phyloP scores from a whole-genome alignment of 2,329 filamentous ascomycete species.

The Ophiobolus disseminans region DNA sequence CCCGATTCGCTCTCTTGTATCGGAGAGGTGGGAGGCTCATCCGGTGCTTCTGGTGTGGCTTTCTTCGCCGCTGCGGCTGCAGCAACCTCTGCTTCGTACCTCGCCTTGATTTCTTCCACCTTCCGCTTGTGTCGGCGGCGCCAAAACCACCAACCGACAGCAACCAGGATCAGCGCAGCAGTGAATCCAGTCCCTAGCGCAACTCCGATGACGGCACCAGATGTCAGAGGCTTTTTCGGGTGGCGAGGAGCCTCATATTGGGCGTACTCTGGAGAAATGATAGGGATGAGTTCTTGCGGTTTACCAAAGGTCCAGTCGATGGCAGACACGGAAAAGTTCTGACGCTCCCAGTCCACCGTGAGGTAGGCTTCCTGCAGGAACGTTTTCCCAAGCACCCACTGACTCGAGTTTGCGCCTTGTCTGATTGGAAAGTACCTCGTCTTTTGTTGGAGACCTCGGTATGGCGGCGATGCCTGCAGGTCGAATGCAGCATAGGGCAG shows the following conservation, averaged over 20 bases:
- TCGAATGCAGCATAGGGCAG: slow-evolving; percentile 61
- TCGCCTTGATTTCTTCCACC: slow-evolving; percentile 29
- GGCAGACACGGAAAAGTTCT: slow-evolving; percentile 56
- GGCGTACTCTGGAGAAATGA: slow-evolving; percentile 39
- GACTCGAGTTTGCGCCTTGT: slow-evolving; percentile 59
- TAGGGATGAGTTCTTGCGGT: slow-evolving; percentile 38
- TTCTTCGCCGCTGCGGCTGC: slow-evolving; percentile 31
- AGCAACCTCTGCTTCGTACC: slow-evolving; percentile 30
- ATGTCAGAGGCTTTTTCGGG: slow-evolving; percentile 19
- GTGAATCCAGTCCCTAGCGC: slow-evolving; percentile 50
- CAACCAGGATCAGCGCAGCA: slow-evolving; percentile 39
- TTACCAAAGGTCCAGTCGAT: slow-evolving; percentile 41
- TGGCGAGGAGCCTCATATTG: background rate
- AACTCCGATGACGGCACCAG: slow-evolving; percentile 54
- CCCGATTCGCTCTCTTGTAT: slow-evolving; percentile 26
- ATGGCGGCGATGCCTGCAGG: slow-evolving; percentile 53
- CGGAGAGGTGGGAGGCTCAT: slow-evolving; percentile 32
- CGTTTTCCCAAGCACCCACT: slow-evolving; percentile 69
- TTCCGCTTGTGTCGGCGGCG: slow-evolving; percentile 33
- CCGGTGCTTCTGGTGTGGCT: slow-evolving; percentile 21
- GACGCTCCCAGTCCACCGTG: slow-evolving; percentile 57
- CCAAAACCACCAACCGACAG: slow-evolving; percentile 46
- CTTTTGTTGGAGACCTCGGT: slow-evolving; percentile 65
- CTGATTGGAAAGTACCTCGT: slow-evolving; percentile 72
- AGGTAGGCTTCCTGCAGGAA: slow-evolving; percentile 73